Evolutionary conservation across 768 basidiomycete species (phyloP).

Genomic region (Grammothele lineata): DNA sequence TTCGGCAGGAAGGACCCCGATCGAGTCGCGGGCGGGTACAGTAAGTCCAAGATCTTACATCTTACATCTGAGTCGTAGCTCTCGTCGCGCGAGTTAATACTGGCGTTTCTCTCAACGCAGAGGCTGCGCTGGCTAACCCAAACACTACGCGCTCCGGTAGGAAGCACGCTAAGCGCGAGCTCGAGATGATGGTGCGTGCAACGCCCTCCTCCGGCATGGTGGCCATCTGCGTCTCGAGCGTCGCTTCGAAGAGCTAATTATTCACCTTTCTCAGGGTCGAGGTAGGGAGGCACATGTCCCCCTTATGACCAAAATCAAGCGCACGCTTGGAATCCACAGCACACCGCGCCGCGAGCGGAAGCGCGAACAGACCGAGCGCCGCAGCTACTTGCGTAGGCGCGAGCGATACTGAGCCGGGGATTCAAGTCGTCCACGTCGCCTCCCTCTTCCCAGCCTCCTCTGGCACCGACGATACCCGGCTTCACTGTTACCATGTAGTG

Average conservation of each 20-base stretch:
- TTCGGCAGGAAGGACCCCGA: conserved; percentile 32
- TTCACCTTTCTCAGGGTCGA: conserved; percentile 36
- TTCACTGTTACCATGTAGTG: no score
- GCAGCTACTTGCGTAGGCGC: no score
- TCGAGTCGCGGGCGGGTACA: conserved; percentile 45
- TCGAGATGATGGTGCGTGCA: conserved; percentile 39
- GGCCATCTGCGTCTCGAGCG: no score
- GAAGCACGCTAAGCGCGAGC: conserved; percentile 42
- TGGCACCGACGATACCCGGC: no score
- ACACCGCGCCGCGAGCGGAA: conserved; percentile 30
- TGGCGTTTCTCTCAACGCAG: conserved; percentile 22
- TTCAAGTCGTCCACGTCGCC: no score
- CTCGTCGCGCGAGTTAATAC: conserved; percentile 1
- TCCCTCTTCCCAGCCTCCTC: no score
- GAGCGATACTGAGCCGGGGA: no score
- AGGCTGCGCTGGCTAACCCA: conserved; percentile 48
- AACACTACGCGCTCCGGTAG: conserved; percentile 43
- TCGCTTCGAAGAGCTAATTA: no score
- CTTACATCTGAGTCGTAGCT: not conserved
- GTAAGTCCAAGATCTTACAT: no score
- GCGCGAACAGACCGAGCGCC: not conserved
- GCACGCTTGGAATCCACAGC: conserved; percentile 46
- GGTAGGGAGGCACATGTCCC: conserved; percentile 40
- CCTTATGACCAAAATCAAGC: conserved; percentile 49
- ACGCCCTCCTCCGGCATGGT: not conserved